Evolutionary conservation across 106 monocot species (phyloP), one percentile per base, ranked within the genome.

Genomic region (Dendrobium officinale): DNA sequence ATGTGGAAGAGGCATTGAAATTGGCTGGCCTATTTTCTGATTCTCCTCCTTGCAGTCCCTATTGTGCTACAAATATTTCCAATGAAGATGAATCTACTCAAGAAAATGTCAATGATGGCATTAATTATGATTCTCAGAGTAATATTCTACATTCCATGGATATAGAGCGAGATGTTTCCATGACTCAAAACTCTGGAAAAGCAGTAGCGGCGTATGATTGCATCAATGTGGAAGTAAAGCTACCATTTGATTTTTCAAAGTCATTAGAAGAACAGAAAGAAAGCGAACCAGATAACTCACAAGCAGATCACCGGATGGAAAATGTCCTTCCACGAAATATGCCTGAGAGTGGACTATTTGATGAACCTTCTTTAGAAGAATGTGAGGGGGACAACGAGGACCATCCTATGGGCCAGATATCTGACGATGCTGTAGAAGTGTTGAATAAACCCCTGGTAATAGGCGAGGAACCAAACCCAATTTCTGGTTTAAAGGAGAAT

Each of bases 21-120:
- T 40, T 84, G 86, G 88, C 96, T 75, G 96, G 96, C 22, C 93
- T 96, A 64, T 80, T 79, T 17, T 92, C 90, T 72, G 96, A 96
- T 83, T 90, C 96, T 80, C 96, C 96, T 77, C 90, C 96, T 77
- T 85, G 80, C 54, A 93, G 93, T 78, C 93, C 96, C 42, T 77
- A 37, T 26, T 55, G 73, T 67, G 33, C 31, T 79, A 45, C 27
- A 54, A 66, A 83, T 55, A 49, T 73, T 43, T 20, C 22, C 6
- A 55, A 45, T 75, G 58, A 76, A 75, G 83, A 89, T 74, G 78
- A 74, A 64, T 22, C 75, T 72, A 6, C 70, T 77, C 22, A 24
- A 9, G 72, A 45, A 55, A 73, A 73, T 24, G 76, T n/a, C 22
- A 77, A 19, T 22, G 78, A 84, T 27, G 37, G 75, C 45, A 48